Evolutionary conservation across 2,329 filamentous ascomycete genomes (phyloP).

Genomic region (Ilyonectria mors-panacis): DNA sequence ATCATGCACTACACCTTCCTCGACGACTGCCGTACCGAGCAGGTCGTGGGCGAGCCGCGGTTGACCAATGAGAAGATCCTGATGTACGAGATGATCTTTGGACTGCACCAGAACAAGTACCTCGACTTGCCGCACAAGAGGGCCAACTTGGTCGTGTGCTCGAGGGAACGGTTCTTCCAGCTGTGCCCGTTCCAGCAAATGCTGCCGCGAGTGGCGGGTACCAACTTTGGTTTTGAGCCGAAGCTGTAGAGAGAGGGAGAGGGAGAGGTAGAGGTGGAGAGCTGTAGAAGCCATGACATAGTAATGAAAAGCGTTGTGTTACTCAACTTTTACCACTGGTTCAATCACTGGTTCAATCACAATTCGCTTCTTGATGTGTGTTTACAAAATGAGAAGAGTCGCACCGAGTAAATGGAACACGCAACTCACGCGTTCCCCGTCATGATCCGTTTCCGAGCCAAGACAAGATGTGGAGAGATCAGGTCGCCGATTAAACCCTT

Average conservation of each 20-base stretch:
- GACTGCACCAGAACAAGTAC: slow-evolving; percentile 79
- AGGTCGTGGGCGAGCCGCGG: slow-evolving; percentile 79
- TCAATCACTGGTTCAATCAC: too few species aligned
- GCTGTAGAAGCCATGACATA: neutral
- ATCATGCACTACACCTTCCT: slow-evolving; percentile 75
- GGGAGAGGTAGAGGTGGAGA: neutral
- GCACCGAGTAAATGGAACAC: too few species aligned
- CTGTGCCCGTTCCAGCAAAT: slow-evolving; percentile 71
- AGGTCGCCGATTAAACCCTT: too few species aligned
- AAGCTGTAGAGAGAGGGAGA: slow-evolving; percentile 59
- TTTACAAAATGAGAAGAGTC: too few species aligned
- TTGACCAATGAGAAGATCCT: slow-evolving; percentile 78
- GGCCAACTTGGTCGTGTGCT: slow-evolving; percentile 75
- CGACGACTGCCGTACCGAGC: slow-evolving; percentile 70
- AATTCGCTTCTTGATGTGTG: too few species aligned
- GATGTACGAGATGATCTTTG: slow-evolving; percentile 81
- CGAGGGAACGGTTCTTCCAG: slow-evolving; percentile 79
- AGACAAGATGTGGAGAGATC: neutral
- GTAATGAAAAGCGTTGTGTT: neutral
- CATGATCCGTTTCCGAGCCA: neutral
- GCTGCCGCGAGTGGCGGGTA: slow-evolving; percentile 68
- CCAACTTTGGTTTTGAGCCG: slow-evolving; percentile 66
- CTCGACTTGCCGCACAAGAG: slow-evolving; percentile 81
- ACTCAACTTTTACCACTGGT: neutral
- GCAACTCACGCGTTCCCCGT: neutral